Percentiles rank a stretch among this genome's conserved stretches.
Evolutionary conservation across 805 yeast genomes (phyloP).

Genomic region (Saccharomycopsis schoenii): DNA sequence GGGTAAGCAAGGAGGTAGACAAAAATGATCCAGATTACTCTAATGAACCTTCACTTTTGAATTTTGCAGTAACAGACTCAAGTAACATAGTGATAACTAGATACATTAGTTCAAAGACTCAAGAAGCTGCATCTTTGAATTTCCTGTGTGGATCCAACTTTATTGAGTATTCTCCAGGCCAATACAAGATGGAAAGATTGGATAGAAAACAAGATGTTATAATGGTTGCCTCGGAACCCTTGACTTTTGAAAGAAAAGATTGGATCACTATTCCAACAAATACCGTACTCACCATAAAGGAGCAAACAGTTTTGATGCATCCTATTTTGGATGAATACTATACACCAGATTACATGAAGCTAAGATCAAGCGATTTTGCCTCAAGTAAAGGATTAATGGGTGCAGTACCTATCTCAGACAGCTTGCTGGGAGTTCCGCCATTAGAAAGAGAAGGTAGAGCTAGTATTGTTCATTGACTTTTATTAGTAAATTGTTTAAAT

Average conservation of each 20-base stretch:
- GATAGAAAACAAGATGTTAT: slow-evolving; percentile 90
- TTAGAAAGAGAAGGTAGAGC: slow-evolving; percentile 67
- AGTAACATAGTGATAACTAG: slow-evolving; percentile 75
- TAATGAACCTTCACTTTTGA: slow-evolving; percentile 72
- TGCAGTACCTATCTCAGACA: slow-evolving; percentile 55
- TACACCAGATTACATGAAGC: slow-evolving; percentile 55
- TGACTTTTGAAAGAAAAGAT: slow-evolving; percentile 93
- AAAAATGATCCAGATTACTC: slow-evolving; percentile 28
- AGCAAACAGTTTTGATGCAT: slow-evolving; percentile 80
- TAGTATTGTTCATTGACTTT: slow-evolving; percentile 22
- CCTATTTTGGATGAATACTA: slow-evolving; percentile 88
- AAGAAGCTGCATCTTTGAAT: slow-evolving; percentile 94
- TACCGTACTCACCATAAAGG: slow-evolving; percentile 69
- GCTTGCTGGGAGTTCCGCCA: slow-evolving; percentile 52
- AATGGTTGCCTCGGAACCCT: slow-evolving; percentile 95
- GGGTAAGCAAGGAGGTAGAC: slow-evolving; percentile 56
- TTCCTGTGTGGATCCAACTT: slow-evolving; percentile 90
- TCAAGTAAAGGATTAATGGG: slow-evolving; percentile 91
- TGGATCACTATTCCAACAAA: slow-evolving; percentile 97
- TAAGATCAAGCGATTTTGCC: slow-evolving; percentile 73
- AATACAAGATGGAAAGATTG: slow-evolving; percentile 86
- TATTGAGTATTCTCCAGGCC: slow-evolving; percentile 83
- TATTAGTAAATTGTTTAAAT: too few species aligned
- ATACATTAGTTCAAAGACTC: slow-evolving; percentile 78
- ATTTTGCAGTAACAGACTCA: slow-evolving; percentile 95